Conservation (phyloP, 345 rosid genomes). For the Sonneratia caseolaris region DNA sequence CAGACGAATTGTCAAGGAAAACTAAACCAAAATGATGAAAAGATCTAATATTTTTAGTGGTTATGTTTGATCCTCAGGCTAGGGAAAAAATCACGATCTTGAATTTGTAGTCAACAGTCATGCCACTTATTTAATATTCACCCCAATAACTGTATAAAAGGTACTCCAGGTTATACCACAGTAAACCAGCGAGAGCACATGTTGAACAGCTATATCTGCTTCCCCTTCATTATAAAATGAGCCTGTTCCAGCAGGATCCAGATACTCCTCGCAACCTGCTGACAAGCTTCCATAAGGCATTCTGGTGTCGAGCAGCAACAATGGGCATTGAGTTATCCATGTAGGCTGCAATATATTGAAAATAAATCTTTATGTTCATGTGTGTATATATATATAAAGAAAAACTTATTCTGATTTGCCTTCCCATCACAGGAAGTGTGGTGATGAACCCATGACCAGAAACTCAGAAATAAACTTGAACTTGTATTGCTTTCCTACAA, state of each 20-base stretch:
- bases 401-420: not conserved
- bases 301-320: constrained; percentile 93
- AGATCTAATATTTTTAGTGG: not conserved
- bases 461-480: not conserved
- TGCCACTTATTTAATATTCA: not conserved
- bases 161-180: constrained; percentile 34
- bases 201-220: constrained; percentile 85
- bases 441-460: not conserved
- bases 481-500: not conserved
- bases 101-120: too few species aligned
- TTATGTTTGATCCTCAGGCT: not conserved
- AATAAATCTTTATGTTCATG: not conserved
- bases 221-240: constrained; percentile 95
- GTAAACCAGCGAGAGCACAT: constrained; percentile 66
- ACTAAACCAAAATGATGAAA: not conserved
- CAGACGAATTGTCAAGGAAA: not conserved
- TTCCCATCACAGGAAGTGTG: constrained; percentile 6
- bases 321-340: constrained; percentile 86
- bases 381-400: too few species aligned
- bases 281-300: constrained; percentile 90
- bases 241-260: constrained; percentile 97
- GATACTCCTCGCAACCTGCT: constrained; percentile 81
- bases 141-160: not conserved
- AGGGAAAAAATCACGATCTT: not conserved
- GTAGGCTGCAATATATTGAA: constrained; percentile 48